phyloP scores from a whole-genome alignment of 768 basidiomycete species.

The Crepidotus variabilis region DNA sequence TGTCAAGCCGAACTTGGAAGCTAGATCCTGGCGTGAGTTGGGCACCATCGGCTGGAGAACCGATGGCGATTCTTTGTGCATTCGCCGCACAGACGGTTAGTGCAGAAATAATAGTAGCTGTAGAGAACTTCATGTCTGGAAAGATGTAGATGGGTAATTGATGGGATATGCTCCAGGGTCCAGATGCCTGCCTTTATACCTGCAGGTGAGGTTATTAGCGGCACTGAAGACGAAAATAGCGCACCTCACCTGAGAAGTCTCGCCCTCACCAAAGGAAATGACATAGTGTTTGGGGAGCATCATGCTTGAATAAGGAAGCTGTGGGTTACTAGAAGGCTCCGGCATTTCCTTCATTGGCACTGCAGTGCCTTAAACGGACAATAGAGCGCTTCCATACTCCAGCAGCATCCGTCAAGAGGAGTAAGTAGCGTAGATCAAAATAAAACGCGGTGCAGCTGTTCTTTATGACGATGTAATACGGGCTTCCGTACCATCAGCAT shows the following conservation, averaged over 20 bases:
- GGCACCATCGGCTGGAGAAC: constrained; percentile 24
- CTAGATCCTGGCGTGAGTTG: constrained; percentile 22
- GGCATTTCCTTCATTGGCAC: neutral
- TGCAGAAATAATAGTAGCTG: neutral
- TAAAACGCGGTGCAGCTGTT: too few species aligned
- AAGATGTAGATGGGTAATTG: too few species aligned
- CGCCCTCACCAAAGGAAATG: neutral
- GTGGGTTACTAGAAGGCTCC: neutral
- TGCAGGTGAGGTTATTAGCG: neutral
- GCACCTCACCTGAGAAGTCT: neutral
- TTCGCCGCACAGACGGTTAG: neutral
- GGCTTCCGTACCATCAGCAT: too few species aligned
- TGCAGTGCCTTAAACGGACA: neutral
- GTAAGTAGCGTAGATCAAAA: too few species aligned
- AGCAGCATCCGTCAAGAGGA: too few species aligned
- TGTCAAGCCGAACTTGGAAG: constrained; percentile 32
- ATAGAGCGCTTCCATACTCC: too few species aligned
- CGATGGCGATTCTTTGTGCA: constrained; percentile 25
- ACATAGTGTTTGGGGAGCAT: neutral
- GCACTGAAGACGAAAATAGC: neutral
- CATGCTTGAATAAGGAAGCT: neutral
- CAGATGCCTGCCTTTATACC: constrained; percentile 1
- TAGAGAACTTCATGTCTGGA: too few species aligned
- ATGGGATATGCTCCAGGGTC: neutral
- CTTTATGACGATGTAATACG: too few species aligned